Evolutionary conservation across 2,329 filamentous ascomycete genomes (phyloP).

Genomic region (Aspergillus uvarum): DNA sequence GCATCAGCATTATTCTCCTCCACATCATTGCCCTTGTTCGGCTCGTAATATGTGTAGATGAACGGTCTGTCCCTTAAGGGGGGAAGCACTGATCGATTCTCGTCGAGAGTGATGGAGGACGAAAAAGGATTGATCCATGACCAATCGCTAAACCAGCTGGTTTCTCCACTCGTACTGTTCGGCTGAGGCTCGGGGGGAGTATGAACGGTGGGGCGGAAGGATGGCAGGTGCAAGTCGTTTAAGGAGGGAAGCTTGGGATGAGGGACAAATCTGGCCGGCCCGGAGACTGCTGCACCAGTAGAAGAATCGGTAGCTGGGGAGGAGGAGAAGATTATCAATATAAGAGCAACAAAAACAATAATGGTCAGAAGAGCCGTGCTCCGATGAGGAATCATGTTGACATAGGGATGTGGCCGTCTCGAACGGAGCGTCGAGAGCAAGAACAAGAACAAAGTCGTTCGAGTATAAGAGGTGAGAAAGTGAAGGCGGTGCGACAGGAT

Average conservation of each 20-base stretch:
- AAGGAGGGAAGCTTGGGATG: conserved; percentile 45
- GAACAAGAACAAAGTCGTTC: neutral
- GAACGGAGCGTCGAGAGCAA: neutral
- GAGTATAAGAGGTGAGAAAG: neutral
- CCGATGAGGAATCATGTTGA: conserved; percentile 42
- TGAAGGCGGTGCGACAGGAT: neutral
- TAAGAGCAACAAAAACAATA: conserved; percentile 44
- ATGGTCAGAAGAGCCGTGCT: conserved; percentile 44
- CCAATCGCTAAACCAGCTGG: conserved; percentile 85
- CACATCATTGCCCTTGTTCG: conserved; percentile 61
- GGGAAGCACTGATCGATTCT: conserved; percentile 79
- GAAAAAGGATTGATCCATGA: conserved; percentile 91
- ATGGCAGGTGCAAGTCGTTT: conserved; percentile 59
- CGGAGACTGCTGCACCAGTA: conserved; percentile 23
- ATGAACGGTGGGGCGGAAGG: conserved; percentile 69
- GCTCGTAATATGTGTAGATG: conserved; percentile 91
- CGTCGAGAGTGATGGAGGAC: conserved; percentile 73
- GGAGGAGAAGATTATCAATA: conserved; percentile 47
- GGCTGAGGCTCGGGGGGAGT: conserved; percentile 66
- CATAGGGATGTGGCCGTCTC: neutral
- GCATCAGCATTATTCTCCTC: conserved; percentile 71
- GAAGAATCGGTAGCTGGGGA: conserved; percentile 31
- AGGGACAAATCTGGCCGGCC: conserved; percentile 34
- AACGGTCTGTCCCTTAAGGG: conserved; percentile 67
- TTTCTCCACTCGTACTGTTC: conserved; percentile 75